These are phyloP conservation scores for Stygiomarasmius scandens DNA, from an alignment of 1,284 basidiomycete species.

Conservation along the genomic window DNA sequence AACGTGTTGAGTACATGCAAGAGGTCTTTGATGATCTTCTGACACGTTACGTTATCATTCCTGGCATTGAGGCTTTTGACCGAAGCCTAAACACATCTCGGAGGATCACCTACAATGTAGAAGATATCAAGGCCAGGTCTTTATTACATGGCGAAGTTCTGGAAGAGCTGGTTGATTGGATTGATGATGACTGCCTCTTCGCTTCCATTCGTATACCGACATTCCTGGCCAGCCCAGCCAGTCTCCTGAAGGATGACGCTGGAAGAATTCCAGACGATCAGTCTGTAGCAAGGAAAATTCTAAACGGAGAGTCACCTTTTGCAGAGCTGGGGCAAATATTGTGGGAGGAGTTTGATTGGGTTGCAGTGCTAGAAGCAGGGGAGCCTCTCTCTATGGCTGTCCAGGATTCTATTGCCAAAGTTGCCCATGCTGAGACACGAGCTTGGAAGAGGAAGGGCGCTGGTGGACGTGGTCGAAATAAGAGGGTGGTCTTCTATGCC, in stretches of 20 bases:
- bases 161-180: conserved; percentile 4
- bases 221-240: neutral
- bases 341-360: neutral
- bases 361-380: neutral
- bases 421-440: neutral
- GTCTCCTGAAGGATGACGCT: neutral
- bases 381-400: neutral
- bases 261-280: neutral
- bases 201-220: neutral
- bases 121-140: neutral
- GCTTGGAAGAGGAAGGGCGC: neutral
- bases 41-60: neutral
- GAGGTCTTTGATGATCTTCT: neutral
- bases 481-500: neutral
- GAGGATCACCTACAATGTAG: neutral
- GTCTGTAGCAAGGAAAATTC: neutral
- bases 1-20: neutral
- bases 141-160: neutral
- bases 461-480: neutral
- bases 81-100: neutral
- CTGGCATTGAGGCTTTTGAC: neutral
- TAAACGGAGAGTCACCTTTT: neutral
- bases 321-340: neutral
- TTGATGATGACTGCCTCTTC: conserved; percentile 4
- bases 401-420: neutral